phyloP scores from a whole-genome alignment of 2,329 filamentous ascomycete genomes.

The Ophiostoma piceae region DNA sequence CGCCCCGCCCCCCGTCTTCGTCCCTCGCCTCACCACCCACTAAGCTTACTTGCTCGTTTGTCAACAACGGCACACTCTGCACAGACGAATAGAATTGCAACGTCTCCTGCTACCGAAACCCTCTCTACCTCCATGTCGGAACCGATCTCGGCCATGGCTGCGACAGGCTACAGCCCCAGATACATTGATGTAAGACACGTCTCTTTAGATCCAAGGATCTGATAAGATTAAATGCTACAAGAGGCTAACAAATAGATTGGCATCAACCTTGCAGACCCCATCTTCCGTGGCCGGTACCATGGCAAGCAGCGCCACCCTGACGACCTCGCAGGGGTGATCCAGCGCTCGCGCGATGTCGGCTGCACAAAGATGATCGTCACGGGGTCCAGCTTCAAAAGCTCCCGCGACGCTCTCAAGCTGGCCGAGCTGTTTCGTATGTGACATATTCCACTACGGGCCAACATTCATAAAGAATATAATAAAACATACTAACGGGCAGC shows the following conservation, averaged over 20 bases:
- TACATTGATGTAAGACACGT: slow-evolving; percentile 53
- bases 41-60: slow-evolving; percentile 21
- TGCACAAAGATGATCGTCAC: slow-evolving; percentile 90
- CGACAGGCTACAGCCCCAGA: slow-evolving; percentile 42
- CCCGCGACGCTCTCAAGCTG: slow-evolving; percentile 66
- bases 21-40: not conserved
- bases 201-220: not conserved
- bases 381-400: slow-evolving; percentile 78
- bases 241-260: slow-evolving; percentile 57
- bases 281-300: slow-evolving; percentile 80
- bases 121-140: not conserved
- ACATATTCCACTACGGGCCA: not conserved
- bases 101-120: not conserved
- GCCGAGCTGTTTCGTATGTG: slow-evolving; percentile 66
- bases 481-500: slow-evolving; percentile 43
- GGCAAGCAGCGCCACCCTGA: slow-evolving; percentile 69
- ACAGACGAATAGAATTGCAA: slow-evolving; percentile 4
- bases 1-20: slow-evolving; percentile 17
- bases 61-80: slow-evolving; percentile 26
- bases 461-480: not conserved
- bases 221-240: not conserved
- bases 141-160: slow-evolving; percentile 15
- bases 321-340: slow-evolving; percentile 71
- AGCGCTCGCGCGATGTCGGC: slow-evolving; percentile 69
- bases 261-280: slow-evolving; percentile 91